Conservation (phyloP, 768 basidiomycete genomes). For the Agrocybe praecox region DNA sequence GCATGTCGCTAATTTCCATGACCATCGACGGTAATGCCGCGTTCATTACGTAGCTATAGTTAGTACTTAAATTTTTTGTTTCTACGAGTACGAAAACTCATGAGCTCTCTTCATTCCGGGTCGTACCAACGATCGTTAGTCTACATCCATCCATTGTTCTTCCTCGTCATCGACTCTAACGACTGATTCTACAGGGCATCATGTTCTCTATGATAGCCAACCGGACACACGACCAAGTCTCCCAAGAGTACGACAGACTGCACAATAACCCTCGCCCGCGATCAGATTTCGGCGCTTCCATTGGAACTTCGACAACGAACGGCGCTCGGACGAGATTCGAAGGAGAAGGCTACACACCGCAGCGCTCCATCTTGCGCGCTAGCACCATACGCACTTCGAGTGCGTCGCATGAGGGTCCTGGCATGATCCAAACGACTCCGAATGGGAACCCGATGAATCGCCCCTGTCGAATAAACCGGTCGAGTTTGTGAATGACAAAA, state of each 20-base stretch:
- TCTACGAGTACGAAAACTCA: neutral
- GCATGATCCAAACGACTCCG: too few species aligned
- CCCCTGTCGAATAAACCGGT: neutral
- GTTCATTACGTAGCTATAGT: constrained; percentile 2
- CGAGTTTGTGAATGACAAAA: neutral
- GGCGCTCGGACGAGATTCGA: neutral
- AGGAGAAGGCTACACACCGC: neutral
- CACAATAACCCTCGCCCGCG: neutral
- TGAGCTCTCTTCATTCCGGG: neutral
- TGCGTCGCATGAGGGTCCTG: neutral
- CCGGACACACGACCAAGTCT: neutral
- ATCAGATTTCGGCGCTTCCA: neutral
- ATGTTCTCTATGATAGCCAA: neutral
- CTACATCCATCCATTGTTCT: neutral
- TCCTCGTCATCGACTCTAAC: neutral
- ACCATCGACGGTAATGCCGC: neutral
- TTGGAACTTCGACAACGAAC: neutral
- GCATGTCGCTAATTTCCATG: neutral
- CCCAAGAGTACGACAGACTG: neutral
- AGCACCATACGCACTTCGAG: neutral
- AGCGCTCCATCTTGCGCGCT: neutral
- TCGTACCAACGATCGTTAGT: neutral
- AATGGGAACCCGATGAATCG: neutral
- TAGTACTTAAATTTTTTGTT: neutral
- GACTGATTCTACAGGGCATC: neutral